These are phyloP conservation scores for Aspergillus pseudoterreus DNA, from an alignment of 2,329 filamentous ascomycete genomes.

Conservation along the genomic window DNA sequence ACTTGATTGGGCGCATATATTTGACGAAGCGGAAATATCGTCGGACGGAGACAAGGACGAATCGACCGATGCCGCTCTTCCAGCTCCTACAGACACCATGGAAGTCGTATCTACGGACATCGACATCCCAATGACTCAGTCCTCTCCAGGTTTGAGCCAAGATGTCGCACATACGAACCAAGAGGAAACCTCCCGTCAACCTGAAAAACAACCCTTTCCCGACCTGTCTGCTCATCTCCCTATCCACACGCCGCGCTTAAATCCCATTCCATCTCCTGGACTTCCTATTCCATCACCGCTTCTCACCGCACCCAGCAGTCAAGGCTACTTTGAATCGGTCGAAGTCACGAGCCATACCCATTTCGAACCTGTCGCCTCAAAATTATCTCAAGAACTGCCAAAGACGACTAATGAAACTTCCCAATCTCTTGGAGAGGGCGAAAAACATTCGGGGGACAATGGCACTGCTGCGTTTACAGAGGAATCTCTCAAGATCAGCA, in stretches of 20 bases:
- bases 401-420: background rate
- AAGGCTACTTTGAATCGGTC: conserved; percentile 30
- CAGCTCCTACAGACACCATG: too few relatives aligned
- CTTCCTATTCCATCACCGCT: conserved; percentile 40
- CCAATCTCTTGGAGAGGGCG: background rate
- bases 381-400: background rate
- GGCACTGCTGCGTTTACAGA: too few relatives aligned
- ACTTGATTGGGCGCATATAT: conserved; percentile 25
- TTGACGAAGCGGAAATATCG: conserved; percentile 19
- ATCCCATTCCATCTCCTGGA: conserved; percentile 37
- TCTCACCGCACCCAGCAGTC: conserved; percentile 21
- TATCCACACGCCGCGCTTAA: conserved; percentile 35
- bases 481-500: too few relatives aligned
- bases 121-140: conserved; percentile 1
- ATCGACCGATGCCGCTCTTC: too few relatives aligned
- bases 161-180: background rate
- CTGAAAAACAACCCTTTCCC: conserved; percentile 1
- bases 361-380: background rate
- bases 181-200: conserved; percentile 7
- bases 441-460: too few relatives aligned
- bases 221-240: conserved; percentile 16
- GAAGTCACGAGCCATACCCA: conserved; percentile 12
- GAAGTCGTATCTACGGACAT: background rate
- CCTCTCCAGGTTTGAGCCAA: conserved; percentile 12
- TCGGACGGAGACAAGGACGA: background rate